Evolutionary conservation across 129 eudicot genomes (phyloP).

Genomic region (Flaveria brownii): DNA sequence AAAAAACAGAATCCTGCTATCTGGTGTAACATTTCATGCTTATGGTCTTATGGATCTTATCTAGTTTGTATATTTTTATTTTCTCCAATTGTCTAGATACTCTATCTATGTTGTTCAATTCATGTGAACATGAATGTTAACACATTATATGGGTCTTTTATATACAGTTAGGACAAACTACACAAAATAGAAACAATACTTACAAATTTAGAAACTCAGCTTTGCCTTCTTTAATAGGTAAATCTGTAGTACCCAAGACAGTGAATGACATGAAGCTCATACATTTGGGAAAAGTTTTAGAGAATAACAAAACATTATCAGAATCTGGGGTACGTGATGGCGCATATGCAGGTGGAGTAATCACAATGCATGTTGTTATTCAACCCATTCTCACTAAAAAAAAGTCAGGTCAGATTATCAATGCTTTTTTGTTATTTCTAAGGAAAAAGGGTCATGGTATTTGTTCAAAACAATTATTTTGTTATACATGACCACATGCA

Average conservation of each 20-base stretch:
- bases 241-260: constrained; percentile 60
- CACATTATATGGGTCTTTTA: not conserved
- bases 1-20: constrained; percentile 7
- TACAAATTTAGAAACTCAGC: not conserved
- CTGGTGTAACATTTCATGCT: not conserved
- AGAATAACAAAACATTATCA: constrained; percentile 66
- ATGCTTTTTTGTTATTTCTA: constrained; percentile 23
- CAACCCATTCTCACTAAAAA: constrained; percentile 66
- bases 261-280: constrained; percentile 61
- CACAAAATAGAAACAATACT: not conserved
- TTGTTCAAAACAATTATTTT: not conserved
- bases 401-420: constrained; percentile 53
- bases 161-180: not conserved
- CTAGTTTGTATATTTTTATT: not conserved
- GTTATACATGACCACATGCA: not conserved
- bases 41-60: not conserved
- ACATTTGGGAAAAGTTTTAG: constrained; percentile 50
- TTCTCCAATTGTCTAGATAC: not conserved
- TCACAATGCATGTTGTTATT: constrained; percentile 84
- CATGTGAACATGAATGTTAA: constrained; percentile 2
- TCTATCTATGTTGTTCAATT: not conserved
- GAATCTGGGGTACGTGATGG: constrained; percentile 58
- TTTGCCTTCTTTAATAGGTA: constrained; percentile 43
- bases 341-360: constrained; percentile 66
- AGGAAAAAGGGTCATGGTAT: constrained; percentile 36